Evolutionary conservation across 345 rosid genomes (phyloP).

Genomic region (Murraya paniculata): DNA sequence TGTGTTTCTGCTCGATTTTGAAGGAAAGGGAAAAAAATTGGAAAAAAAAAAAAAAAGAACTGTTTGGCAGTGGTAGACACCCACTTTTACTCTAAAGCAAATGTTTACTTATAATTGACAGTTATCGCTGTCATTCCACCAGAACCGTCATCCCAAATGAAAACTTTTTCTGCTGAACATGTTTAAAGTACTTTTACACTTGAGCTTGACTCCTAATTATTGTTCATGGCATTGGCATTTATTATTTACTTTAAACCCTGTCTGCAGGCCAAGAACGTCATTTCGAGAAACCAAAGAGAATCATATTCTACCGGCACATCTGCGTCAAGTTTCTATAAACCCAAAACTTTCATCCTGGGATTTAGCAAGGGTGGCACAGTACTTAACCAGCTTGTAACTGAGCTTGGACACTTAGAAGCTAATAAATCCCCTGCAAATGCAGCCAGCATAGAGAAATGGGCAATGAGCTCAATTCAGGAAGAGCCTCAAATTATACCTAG

Average conservation of each 20-base stretch:
- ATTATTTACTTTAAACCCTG: not conserved
- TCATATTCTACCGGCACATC: slow-evolving; percentile 6
- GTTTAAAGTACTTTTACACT: no score
- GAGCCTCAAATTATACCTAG: slow-evolving; percentile 44
- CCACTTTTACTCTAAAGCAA: no score
- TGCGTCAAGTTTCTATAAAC: slow-evolving; percentile 20
- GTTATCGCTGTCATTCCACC: no score
- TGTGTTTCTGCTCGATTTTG: no score
- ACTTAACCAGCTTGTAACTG: slow-evolving; percentile 73
- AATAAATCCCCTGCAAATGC: slow-evolving; percentile 12
- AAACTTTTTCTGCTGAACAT: no score
- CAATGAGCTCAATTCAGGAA: slow-evolving; percentile 3
- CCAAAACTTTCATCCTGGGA: slow-evolving; percentile 64
- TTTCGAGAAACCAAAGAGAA: slow-evolving; percentile 27
- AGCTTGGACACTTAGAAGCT: slow-evolving; percentile 44
- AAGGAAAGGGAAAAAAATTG: no score
- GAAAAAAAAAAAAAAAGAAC: no score
- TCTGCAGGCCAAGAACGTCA: slow-evolving; percentile 38
- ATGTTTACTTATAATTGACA: no score
- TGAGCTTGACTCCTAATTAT: not conserved
- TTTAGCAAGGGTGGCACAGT: slow-evolving; percentile 93
- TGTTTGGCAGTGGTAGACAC: no score
- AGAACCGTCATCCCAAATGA: no score
- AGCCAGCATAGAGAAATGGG: slow-evolving; percentile 15
- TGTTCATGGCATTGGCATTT: not conserved